Conservation (phyloP, 805 yeast genomes). For the Tetrapisispora fleetii region DNA sequence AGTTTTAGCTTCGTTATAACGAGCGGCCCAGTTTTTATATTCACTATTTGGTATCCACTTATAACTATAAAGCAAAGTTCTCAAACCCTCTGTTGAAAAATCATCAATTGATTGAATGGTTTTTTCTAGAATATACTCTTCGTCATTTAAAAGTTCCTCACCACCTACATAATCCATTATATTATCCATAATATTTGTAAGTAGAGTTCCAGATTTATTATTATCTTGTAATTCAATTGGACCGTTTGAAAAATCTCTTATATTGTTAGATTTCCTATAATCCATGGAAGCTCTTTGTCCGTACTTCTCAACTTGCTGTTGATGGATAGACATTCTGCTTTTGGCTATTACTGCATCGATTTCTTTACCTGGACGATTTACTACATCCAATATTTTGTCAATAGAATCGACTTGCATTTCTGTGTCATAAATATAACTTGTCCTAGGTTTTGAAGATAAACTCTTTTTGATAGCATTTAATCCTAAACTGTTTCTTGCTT, state of each 20-base stretch:
- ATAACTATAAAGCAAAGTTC: slow-evolving; percentile 80
- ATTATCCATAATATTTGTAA: slow-evolving; percentile 1
- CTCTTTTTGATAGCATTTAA: slow-evolving; percentile 25
- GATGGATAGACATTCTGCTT: slow-evolving; percentile 49
- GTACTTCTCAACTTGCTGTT: slow-evolving; percentile 50
- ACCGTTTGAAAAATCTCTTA: too few relatives aligned
- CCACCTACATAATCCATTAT: slow-evolving; percentile 34
- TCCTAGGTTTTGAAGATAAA: slow-evolving; percentile 14
- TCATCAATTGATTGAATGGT: slow-evolving; percentile 88
- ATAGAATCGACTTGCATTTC: slow-evolving; percentile 34
- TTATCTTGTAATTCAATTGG: not conserved
- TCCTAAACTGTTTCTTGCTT: slow-evolving; percentile 20
- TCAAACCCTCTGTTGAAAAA: slow-evolving; percentile 87
- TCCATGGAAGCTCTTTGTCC: slow-evolving; percentile 16
- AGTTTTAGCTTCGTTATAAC: slow-evolving; percentile 68
- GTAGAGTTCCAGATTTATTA: not conserved
- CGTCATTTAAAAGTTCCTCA: slow-evolving; percentile 56
- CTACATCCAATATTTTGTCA: slow-evolving; percentile 38
- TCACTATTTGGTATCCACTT: slow-evolving; percentile 53
- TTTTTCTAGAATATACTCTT: slow-evolving; percentile 67
- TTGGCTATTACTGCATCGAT: slow-evolving; percentile 42
- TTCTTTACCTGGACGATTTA: slow-evolving; percentile 40
- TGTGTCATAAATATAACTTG: slow-evolving; percentile 11
- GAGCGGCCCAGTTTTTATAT: slow-evolving; percentile 56
- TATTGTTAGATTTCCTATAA: not conserved